phyloP scores from a whole-genome alignment of 805 yeast species.

The Candida tibetensis region DNA sequence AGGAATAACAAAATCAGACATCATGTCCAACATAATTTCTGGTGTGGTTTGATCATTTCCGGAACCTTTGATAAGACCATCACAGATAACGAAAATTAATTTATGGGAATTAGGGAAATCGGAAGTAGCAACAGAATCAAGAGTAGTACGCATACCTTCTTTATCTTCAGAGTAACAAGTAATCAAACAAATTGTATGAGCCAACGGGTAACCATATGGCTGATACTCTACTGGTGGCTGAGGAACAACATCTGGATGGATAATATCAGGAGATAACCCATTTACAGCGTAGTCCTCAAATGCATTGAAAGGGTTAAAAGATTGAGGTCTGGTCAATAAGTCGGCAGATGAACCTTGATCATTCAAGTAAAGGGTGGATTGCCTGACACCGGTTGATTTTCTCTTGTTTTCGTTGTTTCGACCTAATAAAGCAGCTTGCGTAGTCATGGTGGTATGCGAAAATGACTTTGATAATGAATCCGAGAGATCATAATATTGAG shows the following conservation, averaged over 20 bases:
- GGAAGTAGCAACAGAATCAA: slow-evolving; percentile 92
- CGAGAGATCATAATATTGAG: slow-evolving; percentile 36
- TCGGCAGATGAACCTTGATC: slow-evolving; percentile 36
- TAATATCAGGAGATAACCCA: slow-evolving; percentile 54
- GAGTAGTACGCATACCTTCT: slow-evolving; percentile 78
- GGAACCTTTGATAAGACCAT: slow-evolving; percentile 91
- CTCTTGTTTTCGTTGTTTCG: slow-evolving; percentile 11
- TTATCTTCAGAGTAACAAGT: slow-evolving; percentile 96
- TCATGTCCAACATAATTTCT: slow-evolving; percentile 82
- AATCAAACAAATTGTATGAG: slow-evolving; percentile 46
- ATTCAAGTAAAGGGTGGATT: slow-evolving; percentile 27
- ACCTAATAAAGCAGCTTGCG: slow-evolving; percentile 49
- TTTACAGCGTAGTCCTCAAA: slow-evolving; percentile 36
- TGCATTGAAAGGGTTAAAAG: slow-evolving; percentile 34
- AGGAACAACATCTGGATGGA: slow-evolving; percentile 77
- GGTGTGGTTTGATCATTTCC: slow-evolving; percentile 89
- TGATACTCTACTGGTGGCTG: slow-evolving; percentile 89
- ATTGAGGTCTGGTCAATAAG: slow-evolving; percentile 26
- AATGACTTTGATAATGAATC: slow-evolving; percentile 36
- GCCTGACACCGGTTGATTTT: slow-evolving; percentile 20
- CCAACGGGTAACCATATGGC: slow-evolving; percentile 81
- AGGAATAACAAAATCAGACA: slow-evolving; percentile 66
- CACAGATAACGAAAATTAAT: slow-evolving; percentile 80
- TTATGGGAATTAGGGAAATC: slow-evolving; percentile 96
- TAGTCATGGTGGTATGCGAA: slow-evolving; percentile 60